Conservation (phyloP, 805 yeast genomes). For the Candida railenensis region DNA sequence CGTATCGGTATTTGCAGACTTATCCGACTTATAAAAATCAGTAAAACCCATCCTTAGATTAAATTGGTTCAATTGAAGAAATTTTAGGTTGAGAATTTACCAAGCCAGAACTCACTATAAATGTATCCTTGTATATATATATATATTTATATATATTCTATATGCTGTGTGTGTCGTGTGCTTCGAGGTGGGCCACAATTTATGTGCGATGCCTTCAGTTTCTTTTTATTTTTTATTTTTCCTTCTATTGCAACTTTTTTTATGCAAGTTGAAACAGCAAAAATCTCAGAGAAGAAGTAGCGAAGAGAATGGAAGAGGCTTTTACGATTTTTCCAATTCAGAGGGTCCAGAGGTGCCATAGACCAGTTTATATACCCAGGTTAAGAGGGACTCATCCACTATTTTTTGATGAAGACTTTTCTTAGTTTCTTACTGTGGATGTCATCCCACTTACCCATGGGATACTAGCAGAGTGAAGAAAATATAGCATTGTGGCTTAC, state of each 20-base stretch:
- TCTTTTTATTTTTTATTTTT: neutral
- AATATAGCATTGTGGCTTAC: slow-evolving; percentile 3
- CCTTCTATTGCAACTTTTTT: slow-evolving; percentile 1
- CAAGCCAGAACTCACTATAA: too few relatives aligned
- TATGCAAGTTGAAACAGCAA: neutral
- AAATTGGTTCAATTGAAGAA: too few relatives aligned
- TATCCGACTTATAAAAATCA: slow-evolving; percentile 5
- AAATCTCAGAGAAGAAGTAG: neutral
- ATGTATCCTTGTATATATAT: too few relatives aligned
- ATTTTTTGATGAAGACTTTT: too few relatives aligned
- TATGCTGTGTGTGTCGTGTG: too few relatives aligned
- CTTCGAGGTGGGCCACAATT: too few relatives aligned
- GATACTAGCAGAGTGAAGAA: too few relatives aligned
- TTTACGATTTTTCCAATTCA: neutral
- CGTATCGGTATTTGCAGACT: neutral
- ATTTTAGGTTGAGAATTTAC: too few relatives aligned
- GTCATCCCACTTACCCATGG: too few relatives aligned
- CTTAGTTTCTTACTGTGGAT: too few relatives aligned
- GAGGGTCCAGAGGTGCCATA: neutral
- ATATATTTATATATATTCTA: too few relatives aligned
- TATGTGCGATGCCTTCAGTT: neutral
- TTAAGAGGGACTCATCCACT: too few relatives aligned
- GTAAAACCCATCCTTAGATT: slow-evolving; percentile 1
- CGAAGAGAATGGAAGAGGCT: neutral
- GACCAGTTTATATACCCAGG: neutral